Conservation (phyloP, 257 asterid genomes). For the Petrea volubilis region DNA sequence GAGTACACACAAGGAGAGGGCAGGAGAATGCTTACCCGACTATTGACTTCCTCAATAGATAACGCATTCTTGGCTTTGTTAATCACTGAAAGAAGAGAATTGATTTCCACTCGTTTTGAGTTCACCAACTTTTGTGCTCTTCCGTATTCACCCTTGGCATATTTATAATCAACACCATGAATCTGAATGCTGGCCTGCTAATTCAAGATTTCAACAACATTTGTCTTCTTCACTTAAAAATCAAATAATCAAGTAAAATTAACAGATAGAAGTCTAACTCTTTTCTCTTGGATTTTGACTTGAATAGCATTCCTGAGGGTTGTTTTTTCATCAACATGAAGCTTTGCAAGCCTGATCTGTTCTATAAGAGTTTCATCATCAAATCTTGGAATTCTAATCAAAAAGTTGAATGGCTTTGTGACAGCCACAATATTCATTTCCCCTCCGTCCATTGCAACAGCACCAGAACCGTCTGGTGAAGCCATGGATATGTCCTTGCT, state of each 20-base stretch:
- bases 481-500: slow-evolving; percentile 27
- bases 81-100: slow-evolving; percentile 68
- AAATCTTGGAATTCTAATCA: slow-evolving; percentile 67
- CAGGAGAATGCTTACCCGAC: slow-evolving; percentile 49
- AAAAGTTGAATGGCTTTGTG: slow-evolving; percentile 57
- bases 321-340: slow-evolving; percentile 78
- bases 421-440: slow-evolving; percentile 31
- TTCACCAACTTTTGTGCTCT: slow-evolving; percentile 62
- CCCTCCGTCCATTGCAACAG: slow-evolving; percentile 26
- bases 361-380: slow-evolving; percentile 65
- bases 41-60: slow-evolving; percentile 77
- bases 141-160: slow-evolving; percentile 65
- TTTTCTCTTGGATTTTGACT: slow-evolving; percentile 62
- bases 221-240: neutral
- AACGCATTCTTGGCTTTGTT: slow-evolving; percentile 92
- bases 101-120: slow-evolving; percentile 81
- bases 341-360: slow-evolving; percentile 61
- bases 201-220: slow-evolving; percentile 22
- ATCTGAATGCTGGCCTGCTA: slow-evolving; percentile 66
- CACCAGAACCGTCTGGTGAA: slow-evolving; percentile 47
- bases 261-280: slow-evolving; percentile 42
- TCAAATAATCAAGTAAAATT: slow-evolving; percentile 6
- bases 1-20: neutral
- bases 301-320: slow-evolving; percentile 66
- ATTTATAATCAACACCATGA: slow-evolving; percentile 67